A percentile compares a stretch with the other conserved stretches of the same genome.
Conservation (phyloP, 2,329 filamentous ascomycete genomes). For the Colletotrichum theobromicola region DNA sequence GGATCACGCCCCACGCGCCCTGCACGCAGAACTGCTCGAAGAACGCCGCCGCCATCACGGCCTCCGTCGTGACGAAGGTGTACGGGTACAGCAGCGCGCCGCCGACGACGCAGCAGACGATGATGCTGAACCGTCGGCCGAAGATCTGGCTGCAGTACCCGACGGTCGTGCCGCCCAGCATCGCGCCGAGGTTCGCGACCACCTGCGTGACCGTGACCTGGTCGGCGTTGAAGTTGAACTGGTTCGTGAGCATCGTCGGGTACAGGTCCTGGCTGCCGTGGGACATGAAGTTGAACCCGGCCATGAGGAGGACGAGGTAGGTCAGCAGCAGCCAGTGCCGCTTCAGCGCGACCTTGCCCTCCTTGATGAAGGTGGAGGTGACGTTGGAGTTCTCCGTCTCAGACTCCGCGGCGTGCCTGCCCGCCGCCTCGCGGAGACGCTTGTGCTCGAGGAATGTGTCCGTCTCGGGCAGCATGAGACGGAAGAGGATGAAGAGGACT, state of each 20-base stretch:
- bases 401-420: background rate
- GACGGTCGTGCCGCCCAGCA: constrained; percentile 69
- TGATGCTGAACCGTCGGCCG: constrained; percentile 72
- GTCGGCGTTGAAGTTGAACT: constrained; percentile 57
- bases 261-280: constrained; percentile 74
- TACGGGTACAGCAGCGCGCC: constrained; percentile 86
- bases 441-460: constrained; percentile 72
- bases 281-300: constrained; percentile 91
- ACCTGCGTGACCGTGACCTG: constrained; percentile 74
- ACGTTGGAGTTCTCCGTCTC: constrained; percentile 44
- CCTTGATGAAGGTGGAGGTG: constrained; percentile 71
- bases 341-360: constrained; percentile 80
- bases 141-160: constrained; percentile 74
- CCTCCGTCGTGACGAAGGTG: constrained; percentile 67
- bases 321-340: constrained; percentile 80
- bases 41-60: constrained; percentile 80
- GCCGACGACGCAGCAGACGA: constrained; percentile 67
- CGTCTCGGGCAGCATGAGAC: constrained; percentile 81
- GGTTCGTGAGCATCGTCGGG: constrained; percentile 63
- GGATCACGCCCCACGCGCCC: constrained; percentile 78
- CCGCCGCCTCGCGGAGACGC: constrained; percentile 57
- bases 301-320: constrained; percentile 87
- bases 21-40: constrained; percentile 84
- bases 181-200: constrained; percentile 73
- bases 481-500: constrained; percentile 79